These are phyloP conservation scores for Acanthamoeba divionensis DNA, from an alignment of 208 protist genomes.

Conservation along the genomic window DNA sequence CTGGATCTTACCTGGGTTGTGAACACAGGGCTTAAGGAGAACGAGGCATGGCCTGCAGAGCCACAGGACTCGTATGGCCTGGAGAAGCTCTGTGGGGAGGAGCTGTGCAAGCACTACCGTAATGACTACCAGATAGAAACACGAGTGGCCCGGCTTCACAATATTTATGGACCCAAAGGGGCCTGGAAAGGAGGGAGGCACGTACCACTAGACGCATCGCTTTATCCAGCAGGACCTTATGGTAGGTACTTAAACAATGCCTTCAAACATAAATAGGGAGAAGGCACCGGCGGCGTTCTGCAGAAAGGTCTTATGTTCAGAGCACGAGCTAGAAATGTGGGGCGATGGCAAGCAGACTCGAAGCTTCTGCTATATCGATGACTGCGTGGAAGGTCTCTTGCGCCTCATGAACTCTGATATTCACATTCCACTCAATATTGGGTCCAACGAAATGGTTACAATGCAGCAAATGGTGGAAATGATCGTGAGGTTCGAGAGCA, in stretches of 20 bases:
- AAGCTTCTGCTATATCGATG: constrained; percentile 85
- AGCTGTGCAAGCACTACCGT: constrained; percentile 79
- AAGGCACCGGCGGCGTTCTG: constrained; percentile 87
- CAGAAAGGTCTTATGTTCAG: constrained; percentile 77
- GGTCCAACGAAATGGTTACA: constrained; percentile 82
- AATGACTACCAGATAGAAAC: constrained; percentile 75
- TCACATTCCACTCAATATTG: constrained; percentile 82
- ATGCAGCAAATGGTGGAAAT: constrained; percentile 84
- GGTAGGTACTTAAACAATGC: neutral
- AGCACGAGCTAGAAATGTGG: constrained; percentile 81
- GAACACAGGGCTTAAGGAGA: constrained; percentile 76
- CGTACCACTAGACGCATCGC: too few species aligned
- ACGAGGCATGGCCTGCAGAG: constrained; percentile 84
- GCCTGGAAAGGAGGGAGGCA: constrained; percentile 81
- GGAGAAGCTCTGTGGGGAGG: constrained; percentile 84
- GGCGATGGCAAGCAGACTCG: constrained; percentile 85
- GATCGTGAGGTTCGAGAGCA: constrained; percentile 74
- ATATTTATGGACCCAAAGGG: constrained; percentile 85
- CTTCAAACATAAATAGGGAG: constrained; percentile 74
- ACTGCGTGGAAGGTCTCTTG: constrained; percentile 80
- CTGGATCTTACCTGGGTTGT: neutral
- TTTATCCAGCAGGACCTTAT: neutral
- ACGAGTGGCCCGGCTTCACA: constrained; percentile 86
- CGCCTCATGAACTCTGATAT: constrained; percentile 77
- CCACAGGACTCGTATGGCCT: constrained; percentile 81